Conservation (phyloP, 2,329 filamentous ascomycete species). For the Aspergillus brunneoviolaceus region DNA sequence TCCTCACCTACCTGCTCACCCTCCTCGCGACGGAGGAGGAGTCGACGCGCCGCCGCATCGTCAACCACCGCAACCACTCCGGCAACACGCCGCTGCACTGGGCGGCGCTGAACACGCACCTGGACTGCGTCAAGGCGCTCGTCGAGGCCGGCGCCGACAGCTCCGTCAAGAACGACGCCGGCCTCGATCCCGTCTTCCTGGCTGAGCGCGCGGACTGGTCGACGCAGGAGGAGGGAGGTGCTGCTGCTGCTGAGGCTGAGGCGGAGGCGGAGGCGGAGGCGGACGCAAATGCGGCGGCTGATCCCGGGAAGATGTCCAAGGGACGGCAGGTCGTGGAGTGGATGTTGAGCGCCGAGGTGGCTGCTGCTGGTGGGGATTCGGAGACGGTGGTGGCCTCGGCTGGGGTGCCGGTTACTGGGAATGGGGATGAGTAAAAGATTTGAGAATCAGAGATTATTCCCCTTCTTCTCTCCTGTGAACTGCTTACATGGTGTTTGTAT, state of each 20-base stretch:
- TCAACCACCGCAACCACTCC: conserved; percentile 66
- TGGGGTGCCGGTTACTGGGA: conserved; percentile 30
- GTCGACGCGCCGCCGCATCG: conserved; percentile 24
- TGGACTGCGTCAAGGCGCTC: conserved; percentile 75
- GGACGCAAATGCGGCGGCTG: conserved; percentile 14
- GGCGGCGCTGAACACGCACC: conserved; percentile 86
- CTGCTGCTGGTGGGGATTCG: conserved; percentile 25
- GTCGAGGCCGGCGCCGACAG: conserved; percentile 75
- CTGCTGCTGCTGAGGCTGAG: conserved; percentile 22
- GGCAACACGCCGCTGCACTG: conserved; percentile 93
- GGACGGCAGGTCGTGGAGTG: conserved; percentile 45
- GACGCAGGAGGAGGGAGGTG: conserved; percentile 47
- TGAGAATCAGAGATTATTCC: no score
- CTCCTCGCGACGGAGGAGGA: conserved; percentile 29
- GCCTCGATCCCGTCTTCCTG: conserved; percentile 76
- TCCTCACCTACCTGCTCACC: conserved; percentile 50
- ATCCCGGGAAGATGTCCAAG: conserved; percentile 30
- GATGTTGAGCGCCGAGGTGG: conserved; percentile 41
- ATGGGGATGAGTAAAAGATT: conserved; percentile 11
- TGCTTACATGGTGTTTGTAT: not conserved
- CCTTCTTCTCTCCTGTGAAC: conserved; percentile 11
- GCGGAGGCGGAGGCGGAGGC: conserved; percentile 21
- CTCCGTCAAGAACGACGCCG: conserved; percentile 74
- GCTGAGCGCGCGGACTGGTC: conserved; percentile 69
- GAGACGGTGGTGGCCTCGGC: conserved; percentile 37